Base-by-base conservation (phyloP, 2,329 filamentous ascomycete genomes). In the Conoideocrella luteorostrata region DNA sequence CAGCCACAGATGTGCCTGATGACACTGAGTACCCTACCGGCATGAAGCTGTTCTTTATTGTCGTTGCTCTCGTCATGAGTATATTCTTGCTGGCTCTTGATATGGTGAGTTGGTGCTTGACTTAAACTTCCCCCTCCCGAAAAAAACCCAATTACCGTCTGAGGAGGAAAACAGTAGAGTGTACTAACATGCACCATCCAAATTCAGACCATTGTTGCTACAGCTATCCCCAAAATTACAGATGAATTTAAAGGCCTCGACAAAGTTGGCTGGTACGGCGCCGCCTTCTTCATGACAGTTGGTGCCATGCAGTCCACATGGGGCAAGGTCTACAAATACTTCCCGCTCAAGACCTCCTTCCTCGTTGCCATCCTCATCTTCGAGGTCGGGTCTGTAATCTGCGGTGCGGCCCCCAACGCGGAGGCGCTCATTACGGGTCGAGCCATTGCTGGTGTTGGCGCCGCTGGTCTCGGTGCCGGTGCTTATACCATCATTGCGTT, bases 231-330 rank as follows among this genome's bases (percentile, higher is more conserved):
- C 9, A 72, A 71, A 48, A 77, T 78, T 52, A 77, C 75, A 1
- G 69, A 68, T 49, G 67, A 74, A 32, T 74, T 75, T 60, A 63
- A 72, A 45, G 65, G 70, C 38, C 65, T 78, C 15, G 65, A 68
- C 28, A 71, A 78, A 48, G 69, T 77, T 11, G 71, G 72, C 18
- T 82, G 78, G 78, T 82, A 82, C 50, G 76, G 74, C 2, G 68
- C 73, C 13, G 72, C 72, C 33, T 78, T 72, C 51, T 74, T 76
- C 57, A 62, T 75, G 51, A 71, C 70, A 2, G 55, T 70, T 23
- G 71, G 65, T 9, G 62, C 61, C 45, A 64, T 69, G 52, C 69
- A 72, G 53, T 66, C 68, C 34, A 62, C 64, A 13, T 72, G 65
- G 63, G 70, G 70, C 41, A 75, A 75, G 42, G 61, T 62, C 4